Percentiles rank a stretch among this genome's conserved stretches.
Evolutionary conservation across 75 land plant species (phyloP).

Genomic region (Pinus albicaulis): DNA sequence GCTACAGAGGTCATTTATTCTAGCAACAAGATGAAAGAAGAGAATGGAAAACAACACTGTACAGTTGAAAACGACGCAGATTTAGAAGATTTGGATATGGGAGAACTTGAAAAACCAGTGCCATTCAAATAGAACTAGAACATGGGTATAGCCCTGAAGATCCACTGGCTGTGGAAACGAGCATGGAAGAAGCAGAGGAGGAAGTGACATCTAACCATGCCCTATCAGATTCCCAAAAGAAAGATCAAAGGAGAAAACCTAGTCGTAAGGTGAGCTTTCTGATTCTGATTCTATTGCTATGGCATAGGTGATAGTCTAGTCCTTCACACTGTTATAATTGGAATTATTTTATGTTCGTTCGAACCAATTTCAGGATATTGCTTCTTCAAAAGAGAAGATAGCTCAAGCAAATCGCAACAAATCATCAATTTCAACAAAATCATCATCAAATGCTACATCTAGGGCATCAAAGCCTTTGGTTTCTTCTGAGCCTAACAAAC

Average conservation of each 20-base stretch:
- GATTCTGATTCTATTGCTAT: not conserved
- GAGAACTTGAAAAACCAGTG: constrained; percentile 6
- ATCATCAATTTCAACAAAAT: constrained; percentile 5
- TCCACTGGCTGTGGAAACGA: not conserved
- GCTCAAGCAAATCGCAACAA: constrained; percentile 4
- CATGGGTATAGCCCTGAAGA: not conserved
- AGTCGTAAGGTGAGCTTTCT: constrained; percentile 22
- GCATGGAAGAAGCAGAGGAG: not conserved
- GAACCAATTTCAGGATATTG: constrained; percentile 10
- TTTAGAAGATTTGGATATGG: not conserved
- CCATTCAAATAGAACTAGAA: not conserved
- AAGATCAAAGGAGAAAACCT: not conserved
- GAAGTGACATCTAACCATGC: constrained; percentile 2
- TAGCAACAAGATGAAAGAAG: not conserved
- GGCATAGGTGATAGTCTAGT: not conserved
- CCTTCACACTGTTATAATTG: not conserved
- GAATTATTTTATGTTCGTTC: not conserved
- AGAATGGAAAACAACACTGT: not conserved
- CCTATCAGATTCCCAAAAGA: not conserved
- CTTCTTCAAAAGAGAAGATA: constrained; percentile 7
- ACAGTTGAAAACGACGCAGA: not conserved
- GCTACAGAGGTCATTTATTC: not conserved
- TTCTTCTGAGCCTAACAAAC: constrained; percentile 1
- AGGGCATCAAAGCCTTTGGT: constrained; percentile 10
- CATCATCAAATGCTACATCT: not conserved